phyloP scores from a whole-genome alignment of 345 rosid species.

The Passiflora organensis region DNA sequence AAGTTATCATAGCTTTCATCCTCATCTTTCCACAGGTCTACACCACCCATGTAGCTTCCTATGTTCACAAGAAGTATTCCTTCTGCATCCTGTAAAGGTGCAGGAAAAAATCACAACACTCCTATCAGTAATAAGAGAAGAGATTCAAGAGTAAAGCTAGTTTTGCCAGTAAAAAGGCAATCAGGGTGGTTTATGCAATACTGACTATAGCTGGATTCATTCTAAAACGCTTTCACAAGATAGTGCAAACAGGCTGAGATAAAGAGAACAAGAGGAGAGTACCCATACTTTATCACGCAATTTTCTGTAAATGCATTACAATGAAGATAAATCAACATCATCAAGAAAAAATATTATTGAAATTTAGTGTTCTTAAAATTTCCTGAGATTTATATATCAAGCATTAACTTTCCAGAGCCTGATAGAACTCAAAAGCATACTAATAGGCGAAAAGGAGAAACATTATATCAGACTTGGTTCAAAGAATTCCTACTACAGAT shows the following conservation, averaged over 20 bases:
- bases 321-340: too few relatives aligned
- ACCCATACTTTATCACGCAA: too few relatives aligned
- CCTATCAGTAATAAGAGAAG: background rate
- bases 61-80: constrained; percentile 78
- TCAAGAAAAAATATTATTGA: too few relatives aligned
- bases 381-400: too few relatives aligned
- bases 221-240: too few relatives aligned
- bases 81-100: constrained; percentile 56
- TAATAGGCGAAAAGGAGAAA: background rate
- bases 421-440: too few relatives aligned
- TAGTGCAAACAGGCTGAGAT: too few relatives aligned
- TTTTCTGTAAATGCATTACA: too few relatives aligned
- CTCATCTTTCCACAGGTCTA: constrained; percentile 86
- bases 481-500: background rate
- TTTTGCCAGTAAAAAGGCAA: background rate
- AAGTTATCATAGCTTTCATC: constrained; percentile 65
- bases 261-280: too few relatives aligned
- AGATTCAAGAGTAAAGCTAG: background rate
- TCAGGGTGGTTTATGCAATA: background rate
- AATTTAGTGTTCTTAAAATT: too few relatives aligned
- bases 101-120: constrained; percentile 4
- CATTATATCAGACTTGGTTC: background rate
- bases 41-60: constrained; percentile 92
- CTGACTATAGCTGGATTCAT: background rate
- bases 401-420: too few relatives aligned